phyloP scores from a whole-genome alignment of 1,284 basidiomycete species.

The Tylopilus orsonianus region DNA sequence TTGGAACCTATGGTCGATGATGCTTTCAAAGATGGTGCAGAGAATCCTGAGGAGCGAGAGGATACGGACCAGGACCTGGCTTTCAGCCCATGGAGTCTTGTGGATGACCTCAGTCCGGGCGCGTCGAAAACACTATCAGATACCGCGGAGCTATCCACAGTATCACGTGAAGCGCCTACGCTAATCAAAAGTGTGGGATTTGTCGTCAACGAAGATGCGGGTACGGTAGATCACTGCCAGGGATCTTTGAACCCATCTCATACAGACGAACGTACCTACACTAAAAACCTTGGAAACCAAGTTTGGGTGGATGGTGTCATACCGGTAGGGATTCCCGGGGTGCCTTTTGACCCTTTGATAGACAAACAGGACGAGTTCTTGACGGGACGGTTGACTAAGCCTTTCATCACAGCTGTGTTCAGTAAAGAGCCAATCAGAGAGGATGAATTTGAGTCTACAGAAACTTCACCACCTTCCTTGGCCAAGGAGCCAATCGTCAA shows the following conservation, averaged over 20 bases:
- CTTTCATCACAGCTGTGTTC: background rate
- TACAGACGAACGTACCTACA: background rate
- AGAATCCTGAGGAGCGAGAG: background rate
- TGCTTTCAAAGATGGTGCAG: background rate
- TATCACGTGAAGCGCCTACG: background rate
- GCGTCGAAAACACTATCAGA: background rate
- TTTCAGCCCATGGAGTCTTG: background rate
- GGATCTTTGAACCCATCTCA: background rate
- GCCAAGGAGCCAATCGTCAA: conserved; percentile 11
- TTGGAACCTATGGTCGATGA: background rate
- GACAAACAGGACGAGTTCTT: background rate
- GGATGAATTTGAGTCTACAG: background rate
- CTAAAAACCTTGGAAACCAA: background rate
- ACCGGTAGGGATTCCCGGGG: background rate
- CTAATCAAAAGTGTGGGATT: conserved; percentile 3
- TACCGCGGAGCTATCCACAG: background rate
- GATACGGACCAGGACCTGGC: background rate
- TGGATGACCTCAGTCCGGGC: background rate
- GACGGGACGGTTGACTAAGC: background rate
- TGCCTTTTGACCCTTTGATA: background rate
- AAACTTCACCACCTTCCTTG: background rate
- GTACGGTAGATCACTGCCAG: background rate
- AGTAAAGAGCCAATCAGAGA: background rate
- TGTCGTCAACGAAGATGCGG: background rate
- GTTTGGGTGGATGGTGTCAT: background rate